Evolutionary conservation across 1,139 yeast species (phyloP), one percentile per base, ranked within the genome.

Genomic region (Saccharomyces hybrid): DNA sequence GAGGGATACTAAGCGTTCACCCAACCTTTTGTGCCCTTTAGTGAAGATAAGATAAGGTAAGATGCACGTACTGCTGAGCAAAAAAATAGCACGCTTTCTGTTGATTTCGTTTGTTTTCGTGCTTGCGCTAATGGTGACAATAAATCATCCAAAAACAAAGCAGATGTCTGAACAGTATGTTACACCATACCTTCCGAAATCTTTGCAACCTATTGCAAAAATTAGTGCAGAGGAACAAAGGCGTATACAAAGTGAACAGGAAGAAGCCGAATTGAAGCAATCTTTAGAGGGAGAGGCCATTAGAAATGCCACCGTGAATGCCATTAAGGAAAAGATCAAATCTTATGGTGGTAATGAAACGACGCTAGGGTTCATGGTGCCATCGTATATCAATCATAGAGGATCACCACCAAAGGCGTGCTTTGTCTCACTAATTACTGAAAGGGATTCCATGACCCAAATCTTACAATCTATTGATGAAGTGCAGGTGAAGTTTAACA

Each of bases 401-500:
- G 64, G 62, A 27, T 50, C 57, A 7, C 76, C 76, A 56, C 79
- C 79, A 51, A 81, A 79, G 61, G 95, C 93, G 7, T 82, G 90
- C 1, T 80, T 88, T 61, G 83, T 88, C 55, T 77, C 88, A 5
- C 72, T 88, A 51, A 90, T 88, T 4, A 38, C 44, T 16, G 47
- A 26, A 2, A 27, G 26, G 32, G 34, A 50, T 16, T 16, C 29
- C 31, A 46, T 27, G 44, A 7, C 32, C 14, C 38, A 23, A 25
- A 23, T 29, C 16, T n/a, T 27, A 13, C 26, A 13, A 11, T 27
- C 49, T n/a, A 31, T 31, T 47, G 44, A 16, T 23, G 26, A 29
- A 13, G 20, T 47, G 34, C 91, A 88, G 70, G 82, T 79, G 63
- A 77, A 90, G 50, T 88, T 87, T 74, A 88, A 88, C 73, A 64